Base-by-base conservation (phyloP, 2,329 filamentous ascomycete genomes). In the Pseudogymnoascus sp. region DNA sequence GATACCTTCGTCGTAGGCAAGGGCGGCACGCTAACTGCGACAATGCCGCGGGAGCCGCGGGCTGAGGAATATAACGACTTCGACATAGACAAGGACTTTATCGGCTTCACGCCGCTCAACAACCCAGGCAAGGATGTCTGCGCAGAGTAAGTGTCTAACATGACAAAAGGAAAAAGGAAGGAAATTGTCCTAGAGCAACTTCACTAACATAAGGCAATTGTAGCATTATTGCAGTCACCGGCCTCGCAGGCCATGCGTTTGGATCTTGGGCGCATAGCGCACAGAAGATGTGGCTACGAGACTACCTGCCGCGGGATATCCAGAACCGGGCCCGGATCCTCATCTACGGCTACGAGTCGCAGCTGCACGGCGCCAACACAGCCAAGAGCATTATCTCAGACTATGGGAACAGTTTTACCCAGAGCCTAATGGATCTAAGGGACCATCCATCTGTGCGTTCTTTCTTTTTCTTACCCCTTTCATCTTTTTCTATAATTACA, bases 191-290 rank as follows among this genome's bases (percentile, higher is more conserved):
- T 11, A 7, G 19, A 19, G 40, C 16, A 43, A 24, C 41, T 46
- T 46, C 12, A 46, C 41, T 46, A 14, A 46, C 12, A 46, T n/a
- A 14, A 24, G 11, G 22, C 22, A 7, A 22, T 33, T 24, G 10
- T 41, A 63, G 62, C 41, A 63, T 63, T 35, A 62, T 62, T 46
- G 62, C 62, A 4, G 37, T 63, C 53, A 37, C 62, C 1, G 62
- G 62, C 5, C 62, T 63, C 24, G 62, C 14, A 19, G 62, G 62
- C 22, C 62, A 63, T 16, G 62, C 62, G 6, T 63, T 41, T 50
- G 62, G 62, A 6, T 63, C 62, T 33, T 63, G 31, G 31, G 37
- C 26, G 6, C 22, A 37, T 8, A 33, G 35, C 16, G 4, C n/a
- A 35, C 19, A 38, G 22, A 37, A 46, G 40, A 62, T 63, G 62